A percentile compares a stretch with the other conserved stretches of the same genome.
Evolutionary conservation across 768 basidiomycete species (phyloP).

Genomic region (Macrolepiota fuliginosa): DNA sequence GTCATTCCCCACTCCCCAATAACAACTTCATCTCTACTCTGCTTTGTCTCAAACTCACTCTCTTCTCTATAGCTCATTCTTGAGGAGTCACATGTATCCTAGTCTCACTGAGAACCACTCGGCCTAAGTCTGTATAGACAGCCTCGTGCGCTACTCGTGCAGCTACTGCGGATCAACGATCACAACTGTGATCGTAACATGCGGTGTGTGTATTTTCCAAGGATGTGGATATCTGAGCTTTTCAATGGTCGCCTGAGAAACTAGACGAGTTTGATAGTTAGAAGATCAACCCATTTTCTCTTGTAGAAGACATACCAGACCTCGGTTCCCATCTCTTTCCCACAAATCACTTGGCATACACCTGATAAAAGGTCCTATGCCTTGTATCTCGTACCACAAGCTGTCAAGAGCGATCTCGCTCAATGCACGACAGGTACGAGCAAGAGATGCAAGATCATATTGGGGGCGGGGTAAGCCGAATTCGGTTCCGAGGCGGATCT

Average conservation of each 20-base stretch:
- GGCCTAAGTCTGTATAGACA: no score
- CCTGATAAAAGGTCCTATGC: neutral
- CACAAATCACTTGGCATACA: constrained; percentile 2
- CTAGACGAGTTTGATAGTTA: neutral
- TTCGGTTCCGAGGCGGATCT: no score
- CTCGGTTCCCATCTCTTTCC: neutral
- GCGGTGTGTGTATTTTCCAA: neutral
- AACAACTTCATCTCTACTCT: no score
- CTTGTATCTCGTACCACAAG: neutral
- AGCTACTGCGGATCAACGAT: no score
- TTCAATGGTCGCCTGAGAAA: neutral
- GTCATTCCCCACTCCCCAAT: no score
- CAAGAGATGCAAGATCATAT: neutral
- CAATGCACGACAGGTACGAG: neutral
- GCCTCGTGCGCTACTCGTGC: no score
- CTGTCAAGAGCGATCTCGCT: neutral
- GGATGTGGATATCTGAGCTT: neutral
- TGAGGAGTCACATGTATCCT: no score
- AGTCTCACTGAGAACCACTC: no score
- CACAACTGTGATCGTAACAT: no score
- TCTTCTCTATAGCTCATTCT: no score
- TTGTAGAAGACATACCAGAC: neutral
- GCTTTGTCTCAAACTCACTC: no score
- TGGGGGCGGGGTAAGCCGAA: no score
- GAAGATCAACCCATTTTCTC: neutral